Conservation (phyloP, 345 rosid species). For the Heritiera littoralis region DNA sequence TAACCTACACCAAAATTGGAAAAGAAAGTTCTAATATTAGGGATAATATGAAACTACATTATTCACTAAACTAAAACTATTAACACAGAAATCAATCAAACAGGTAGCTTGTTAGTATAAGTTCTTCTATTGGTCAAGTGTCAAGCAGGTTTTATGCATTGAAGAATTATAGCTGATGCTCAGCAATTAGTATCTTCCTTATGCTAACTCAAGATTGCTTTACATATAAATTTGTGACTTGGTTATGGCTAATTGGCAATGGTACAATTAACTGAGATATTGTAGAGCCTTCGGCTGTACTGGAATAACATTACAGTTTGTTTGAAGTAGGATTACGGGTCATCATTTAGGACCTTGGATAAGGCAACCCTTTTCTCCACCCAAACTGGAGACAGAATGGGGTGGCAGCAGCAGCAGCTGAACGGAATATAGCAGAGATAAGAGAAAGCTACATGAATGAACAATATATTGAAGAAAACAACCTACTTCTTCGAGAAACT, state of each 20-base stretch:
- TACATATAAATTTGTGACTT: background rate
- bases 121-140: too few species aligned
- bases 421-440: background rate
- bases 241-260: background rate
- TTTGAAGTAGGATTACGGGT: background rate
- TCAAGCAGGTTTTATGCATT: too few species aligned
- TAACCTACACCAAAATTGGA: slow-evolving; percentile 30
- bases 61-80: too few species aligned
- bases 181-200: too few species aligned
- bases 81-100: too few species aligned
- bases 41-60: too few species aligned
- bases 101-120: too few species aligned
- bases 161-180: too few species aligned
- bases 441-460: background rate
- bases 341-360: background rate
- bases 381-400: background rate
- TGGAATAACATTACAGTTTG: background rate
- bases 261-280: background rate
- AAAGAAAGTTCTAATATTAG: too few species aligned
- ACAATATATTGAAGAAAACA: slow-evolving; percentile 8
- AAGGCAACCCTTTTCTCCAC: background rate
- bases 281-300: background rate
- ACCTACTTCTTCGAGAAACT: slow-evolving; percentile 83
- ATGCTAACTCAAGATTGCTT: too few species aligned
- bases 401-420: background rate